phyloP scores from a whole-genome alignment of 1,139 yeast species.

The Magnusiomyces clavatus region DNA sequence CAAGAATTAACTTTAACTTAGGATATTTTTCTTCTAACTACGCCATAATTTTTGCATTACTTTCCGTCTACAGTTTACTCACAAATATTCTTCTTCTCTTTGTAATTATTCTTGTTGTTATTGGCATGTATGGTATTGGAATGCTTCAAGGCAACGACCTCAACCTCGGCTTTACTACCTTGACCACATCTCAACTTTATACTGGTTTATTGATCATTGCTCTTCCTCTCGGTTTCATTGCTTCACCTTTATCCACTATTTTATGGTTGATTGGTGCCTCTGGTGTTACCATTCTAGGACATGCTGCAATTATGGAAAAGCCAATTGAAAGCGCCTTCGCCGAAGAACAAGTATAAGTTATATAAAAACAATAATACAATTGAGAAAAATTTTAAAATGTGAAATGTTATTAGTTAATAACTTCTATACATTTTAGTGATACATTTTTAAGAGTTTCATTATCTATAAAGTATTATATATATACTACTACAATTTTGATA shows the following conservation, averaged over 20 bases:
- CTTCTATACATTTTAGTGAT: too few species aligned
- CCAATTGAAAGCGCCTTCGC: constrained; percentile 97
- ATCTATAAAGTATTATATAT: too few species aligned
- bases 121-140: constrained; percentile 73
- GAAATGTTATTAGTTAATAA: constrained; percentile 15
- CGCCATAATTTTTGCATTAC: constrained; percentile 60
- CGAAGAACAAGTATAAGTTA: constrained; percentile 54
- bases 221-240: constrained; percentile 83
- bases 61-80: constrained; percentile 63
- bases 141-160: constrained; percentile 77
- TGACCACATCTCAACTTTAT: constrained; percentile 76
- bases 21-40: constrained; percentile 87
- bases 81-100: constrained; percentile 80
- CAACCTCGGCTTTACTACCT: constrained; percentile 38
- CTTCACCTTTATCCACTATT: constrained; percentile 88
- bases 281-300: constrained; percentile 76
- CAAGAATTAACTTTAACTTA: constrained; percentile 78
- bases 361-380: constrained; percentile 9
- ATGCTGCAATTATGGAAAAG: constrained; percentile 92
- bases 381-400: constrained; percentile 18
- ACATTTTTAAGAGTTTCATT: background rate
- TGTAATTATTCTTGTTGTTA: constrained; percentile 50
- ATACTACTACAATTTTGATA: background rate
- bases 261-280: constrained; percentile 98
- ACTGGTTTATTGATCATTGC: constrained; percentile 65